These are phyloP conservation scores for Brettanomyces naardenensis DNA, from an alignment of 805 yeast species.

Conservation along the genomic window DNA sequence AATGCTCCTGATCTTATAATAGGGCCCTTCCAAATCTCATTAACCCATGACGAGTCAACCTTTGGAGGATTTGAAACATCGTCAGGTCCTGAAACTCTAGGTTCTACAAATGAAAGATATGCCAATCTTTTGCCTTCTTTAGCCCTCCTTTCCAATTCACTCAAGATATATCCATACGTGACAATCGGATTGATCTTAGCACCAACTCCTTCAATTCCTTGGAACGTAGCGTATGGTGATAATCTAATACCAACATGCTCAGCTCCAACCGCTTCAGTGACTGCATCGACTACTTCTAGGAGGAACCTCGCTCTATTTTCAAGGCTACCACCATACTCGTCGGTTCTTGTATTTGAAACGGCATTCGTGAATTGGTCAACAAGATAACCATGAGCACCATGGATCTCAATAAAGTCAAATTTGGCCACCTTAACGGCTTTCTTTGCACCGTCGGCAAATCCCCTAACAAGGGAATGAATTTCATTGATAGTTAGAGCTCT, in stretches of 20 bases:
- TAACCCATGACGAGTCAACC: constrained; percentile 12
- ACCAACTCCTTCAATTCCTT: constrained; percentile 29
- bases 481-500: constrained; percentile 35
- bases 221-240: constrained; percentile 38
- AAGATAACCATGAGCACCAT: constrained; percentile 33
- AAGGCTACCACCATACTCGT: constrained; percentile 35
- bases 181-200: constrained; percentile 13
- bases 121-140: constrained; percentile 20
- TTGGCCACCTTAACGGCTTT: constrained; percentile 29
- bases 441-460: constrained; percentile 38
- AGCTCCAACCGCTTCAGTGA: constrained; percentile 45
- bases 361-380: constrained; percentile 33
- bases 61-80: constrained; percentile 5
- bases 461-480: constrained; percentile 32
- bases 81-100: constrained; percentile 19
- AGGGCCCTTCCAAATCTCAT: constrained; percentile 16
- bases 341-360: constrained; percentile 30
- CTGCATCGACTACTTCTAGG: constrained; percentile 42
- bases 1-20: constrained; percentile 16
- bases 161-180: constrained; percentile 30
- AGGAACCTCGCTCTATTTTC: constrained; percentile 34
- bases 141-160: constrained; percentile 33
- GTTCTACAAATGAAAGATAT: constrained; percentile 25
- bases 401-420: constrained; percentile 35
- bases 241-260: constrained; percentile 39